Evolutionary conservation across 805 yeast genomes (phyloP).

Genomic region (Candida mattraensis): DNA sequence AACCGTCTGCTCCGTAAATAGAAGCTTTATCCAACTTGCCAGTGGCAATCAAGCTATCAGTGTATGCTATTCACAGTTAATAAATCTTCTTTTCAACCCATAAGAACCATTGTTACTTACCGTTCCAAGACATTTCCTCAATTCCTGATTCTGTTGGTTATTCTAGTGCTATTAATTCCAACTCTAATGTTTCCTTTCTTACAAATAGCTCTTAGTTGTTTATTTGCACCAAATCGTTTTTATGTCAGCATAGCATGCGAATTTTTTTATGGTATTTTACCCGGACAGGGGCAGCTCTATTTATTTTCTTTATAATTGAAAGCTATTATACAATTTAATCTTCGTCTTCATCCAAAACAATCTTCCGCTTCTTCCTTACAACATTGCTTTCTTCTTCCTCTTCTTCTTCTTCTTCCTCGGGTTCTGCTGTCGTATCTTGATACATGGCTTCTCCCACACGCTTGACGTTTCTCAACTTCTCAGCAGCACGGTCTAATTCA

Average conservation of each 20-base stretch:
- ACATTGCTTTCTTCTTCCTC: conserved; percentile 48
- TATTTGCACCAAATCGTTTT: conserved; percentile 1
- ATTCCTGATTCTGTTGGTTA: neutral
- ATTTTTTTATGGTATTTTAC: too few relatives aligned
- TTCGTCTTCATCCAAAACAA: conserved; percentile 51
- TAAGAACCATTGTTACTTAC: conserved; percentile 25
- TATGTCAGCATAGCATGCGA: neutral
- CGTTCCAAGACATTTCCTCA: conserved; percentile 35
- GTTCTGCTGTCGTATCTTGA: conserved; percentile 33
- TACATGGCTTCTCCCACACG: conserved; percentile 56
- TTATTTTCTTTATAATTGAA: conserved; percentile 3
- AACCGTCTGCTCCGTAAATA: conserved; percentile 92
- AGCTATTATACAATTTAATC: conserved; percentile 36
- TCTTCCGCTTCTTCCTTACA: conserved; percentile 45
- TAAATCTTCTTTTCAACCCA: too few relatives aligned
- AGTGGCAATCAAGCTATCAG: conserved; percentile 86
- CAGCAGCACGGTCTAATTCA: conserved; percentile 53
- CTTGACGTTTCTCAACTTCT: conserved; percentile 54
- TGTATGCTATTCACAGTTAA: conserved; percentile 88
- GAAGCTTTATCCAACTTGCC: conserved; percentile 91
- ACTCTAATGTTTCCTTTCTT: neutral
- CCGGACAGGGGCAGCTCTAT: conserved; percentile 5
- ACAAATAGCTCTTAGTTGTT: conserved; percentile 7
- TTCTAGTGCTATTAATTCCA: neutral
- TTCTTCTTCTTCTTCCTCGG: conserved; percentile 44